A percentile compares a stretch with the other conserved stretches of the same genome.
phyloP scores from a whole-genome alignment of 768 basidiomycete genomes.

The Suillus clintonianus region DNA sequence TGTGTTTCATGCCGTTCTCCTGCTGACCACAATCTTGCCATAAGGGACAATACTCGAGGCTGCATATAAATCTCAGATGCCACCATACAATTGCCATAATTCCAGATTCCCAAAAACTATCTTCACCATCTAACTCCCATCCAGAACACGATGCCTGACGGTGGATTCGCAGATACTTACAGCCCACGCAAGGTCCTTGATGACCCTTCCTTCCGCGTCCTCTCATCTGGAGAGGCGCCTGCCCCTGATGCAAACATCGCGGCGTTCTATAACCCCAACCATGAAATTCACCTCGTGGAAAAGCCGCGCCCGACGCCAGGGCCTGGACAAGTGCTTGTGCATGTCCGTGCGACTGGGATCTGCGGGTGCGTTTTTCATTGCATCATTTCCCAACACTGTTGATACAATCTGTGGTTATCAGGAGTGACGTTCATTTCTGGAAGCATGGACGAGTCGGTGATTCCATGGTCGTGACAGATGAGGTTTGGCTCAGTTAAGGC shows the following conservation, averaged over 20 bases:
- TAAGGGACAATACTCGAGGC: not conserved
- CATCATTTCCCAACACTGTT: not conserved
- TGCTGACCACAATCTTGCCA: not conserved
- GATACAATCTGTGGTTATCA: slow-evolving; percentile 20
- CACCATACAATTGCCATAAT: not conserved
- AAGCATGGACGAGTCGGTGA: slow-evolving; percentile 68
- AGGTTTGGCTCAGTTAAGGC: slow-evolving; percentile 35
- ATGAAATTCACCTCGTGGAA: slow-evolving; percentile 68
- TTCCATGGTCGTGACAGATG: slow-evolving; percentile 70
- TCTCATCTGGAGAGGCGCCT: slow-evolving; percentile 51
- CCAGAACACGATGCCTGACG: slow-evolving; percentile 19
- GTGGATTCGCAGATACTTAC: slow-evolving; percentile 45
- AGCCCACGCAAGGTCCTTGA: slow-evolving; percentile 57
- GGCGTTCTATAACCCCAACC: slow-evolving; percentile 63
- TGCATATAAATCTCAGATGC: not conserved
- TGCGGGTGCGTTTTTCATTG: slow-evolving; percentile 51
- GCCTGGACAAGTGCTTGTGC: slow-evolving; percentile 64
- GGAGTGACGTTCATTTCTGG: slow-evolving; percentile 78
- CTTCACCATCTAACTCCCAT: not conserved
- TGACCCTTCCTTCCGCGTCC: slow-evolving; percentile 55
- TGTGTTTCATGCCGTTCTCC: not conserved
- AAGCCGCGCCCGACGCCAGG: slow-evolving; percentile 62
- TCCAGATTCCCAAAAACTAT: not conserved
- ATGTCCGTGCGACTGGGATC: slow-evolving; percentile 69
- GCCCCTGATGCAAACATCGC: slow-evolving; percentile 54